Conservation (phyloP, 106 monocot genomes). For the Hemerocallis citrina region DNA sequence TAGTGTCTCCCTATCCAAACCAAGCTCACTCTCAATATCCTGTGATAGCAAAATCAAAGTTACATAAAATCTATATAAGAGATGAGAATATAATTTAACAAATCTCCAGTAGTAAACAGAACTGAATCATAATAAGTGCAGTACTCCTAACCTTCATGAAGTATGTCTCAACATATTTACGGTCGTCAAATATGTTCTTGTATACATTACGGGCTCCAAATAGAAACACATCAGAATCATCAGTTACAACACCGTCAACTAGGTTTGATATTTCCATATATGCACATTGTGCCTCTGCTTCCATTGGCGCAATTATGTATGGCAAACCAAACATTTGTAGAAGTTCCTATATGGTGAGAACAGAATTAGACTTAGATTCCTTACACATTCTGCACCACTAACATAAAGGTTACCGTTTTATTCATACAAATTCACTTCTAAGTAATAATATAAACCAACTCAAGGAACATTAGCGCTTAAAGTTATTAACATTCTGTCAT, state of each 20-base stretch:
- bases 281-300: slow-evolving; percentile 99
- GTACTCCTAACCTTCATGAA: slow-evolving; percentile 76
- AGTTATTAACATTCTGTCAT: too few relatives aligned
- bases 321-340: slow-evolving; percentile 99
- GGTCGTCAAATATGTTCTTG: slow-evolving; percentile 98
- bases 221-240: slow-evolving; percentile 96
- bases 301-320: slow-evolving; percentile 98
- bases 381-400: too few relatives aligned
- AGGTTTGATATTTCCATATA: slow-evolving; percentile 79
- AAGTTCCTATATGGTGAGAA: slow-evolving; percentile 50
- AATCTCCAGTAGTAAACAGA: background rate
- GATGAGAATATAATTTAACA: background rate
- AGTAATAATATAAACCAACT: too few relatives aligned
- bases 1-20: slow-evolving; percentile 70
- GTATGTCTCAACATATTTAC: slow-evolving; percentile 99
- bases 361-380: background rate
- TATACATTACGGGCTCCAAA: slow-evolving; percentile 87
- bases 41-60: slow-evolving; percentile 18
- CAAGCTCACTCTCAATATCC: slow-evolving; percentile 97
- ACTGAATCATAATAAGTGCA: background rate
- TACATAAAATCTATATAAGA: background rate
- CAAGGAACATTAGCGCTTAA: too few relatives aligned
- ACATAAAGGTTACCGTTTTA: too few relatives aligned
- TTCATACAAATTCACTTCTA: too few relatives aligned
- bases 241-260: slow-evolving; percentile 97